Evolutionary conservation across 73 alveolate genomes (phyloP).

Genomic region (Blepharisma stoltei): DNA sequence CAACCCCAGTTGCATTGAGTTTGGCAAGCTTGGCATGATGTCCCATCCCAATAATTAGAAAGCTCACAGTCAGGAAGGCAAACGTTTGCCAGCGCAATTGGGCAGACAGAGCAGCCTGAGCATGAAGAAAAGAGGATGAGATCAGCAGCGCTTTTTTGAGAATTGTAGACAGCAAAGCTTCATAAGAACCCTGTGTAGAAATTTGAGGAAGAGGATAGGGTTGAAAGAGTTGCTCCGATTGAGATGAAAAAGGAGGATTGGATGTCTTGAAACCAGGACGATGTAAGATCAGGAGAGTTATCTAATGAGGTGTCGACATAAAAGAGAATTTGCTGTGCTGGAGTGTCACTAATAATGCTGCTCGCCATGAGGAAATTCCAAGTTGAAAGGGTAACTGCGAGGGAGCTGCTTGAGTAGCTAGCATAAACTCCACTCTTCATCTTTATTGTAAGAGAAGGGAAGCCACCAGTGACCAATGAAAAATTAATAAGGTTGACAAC

Average conservation of each 20-base stretch:
- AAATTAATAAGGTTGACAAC: not conserved
- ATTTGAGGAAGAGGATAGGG: not conserved
- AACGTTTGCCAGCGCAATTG: not conserved
- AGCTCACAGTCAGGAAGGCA: not conserved
- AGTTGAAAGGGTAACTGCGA: not conserved
- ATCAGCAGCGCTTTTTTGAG: not conserved
- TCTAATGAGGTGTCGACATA: not conserved
- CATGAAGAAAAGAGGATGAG: not conserved
- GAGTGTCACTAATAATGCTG: not conserved
- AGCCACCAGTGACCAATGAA: not conserved
- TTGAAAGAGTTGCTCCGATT: not conserved
- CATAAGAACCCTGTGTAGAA: not conserved
- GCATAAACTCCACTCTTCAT: not conserved
- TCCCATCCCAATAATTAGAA: not conserved
- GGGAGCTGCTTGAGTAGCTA: too few relatives aligned
- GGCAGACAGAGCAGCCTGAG: not conserved
- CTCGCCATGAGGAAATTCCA: not conserved
- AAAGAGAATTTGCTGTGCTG: not conserved
- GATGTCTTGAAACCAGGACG: not conserved
- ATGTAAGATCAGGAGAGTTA: not conserved
- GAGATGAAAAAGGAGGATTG: not conserved
- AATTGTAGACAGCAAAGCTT: not conserved
- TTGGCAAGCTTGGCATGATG: not conserved
- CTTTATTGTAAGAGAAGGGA: not conserved
- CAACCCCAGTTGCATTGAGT: not conserved